Evolutionary conservation across 352 stramenopile species (phyloP).

Genomic region (Phytopythium chamaehyphon): DNA sequence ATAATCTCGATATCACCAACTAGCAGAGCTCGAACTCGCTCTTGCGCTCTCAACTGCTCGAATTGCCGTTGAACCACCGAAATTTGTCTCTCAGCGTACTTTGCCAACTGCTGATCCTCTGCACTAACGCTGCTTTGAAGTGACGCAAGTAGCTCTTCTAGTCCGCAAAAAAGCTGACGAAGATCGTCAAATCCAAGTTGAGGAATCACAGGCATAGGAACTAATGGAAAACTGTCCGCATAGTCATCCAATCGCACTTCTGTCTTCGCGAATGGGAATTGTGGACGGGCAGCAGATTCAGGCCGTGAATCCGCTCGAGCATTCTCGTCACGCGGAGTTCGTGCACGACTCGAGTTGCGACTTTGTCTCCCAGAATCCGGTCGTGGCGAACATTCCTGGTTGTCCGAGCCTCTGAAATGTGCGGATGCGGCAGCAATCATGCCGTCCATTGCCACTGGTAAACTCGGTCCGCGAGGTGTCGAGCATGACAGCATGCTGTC

Average conservation of each 20-base stretch:
- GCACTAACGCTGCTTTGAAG: constrained; percentile 22
- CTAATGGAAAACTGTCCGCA: constrained; percentile 66
- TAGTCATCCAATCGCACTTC: constrained; percentile 22
- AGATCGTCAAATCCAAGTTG: constrained; percentile 37
- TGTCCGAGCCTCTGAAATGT: not conserved
- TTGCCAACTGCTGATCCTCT: constrained; percentile 45
- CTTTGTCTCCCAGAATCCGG: not conserved
- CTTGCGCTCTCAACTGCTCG: constrained; percentile 42
- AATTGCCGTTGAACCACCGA: constrained; percentile 46
- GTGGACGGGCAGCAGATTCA: not conserved
- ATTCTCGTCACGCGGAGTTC: not conserved
- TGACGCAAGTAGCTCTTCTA: constrained; percentile 31
- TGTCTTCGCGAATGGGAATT: not conserved
- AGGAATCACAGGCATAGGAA: constrained; percentile 53
- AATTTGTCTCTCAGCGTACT: constrained; percentile 57
- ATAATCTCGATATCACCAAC: constrained; percentile 2
- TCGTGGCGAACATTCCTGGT: not conserved
- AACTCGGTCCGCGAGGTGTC: not conserved
- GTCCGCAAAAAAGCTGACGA: constrained; percentile 30
- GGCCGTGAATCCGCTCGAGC: not conserved
- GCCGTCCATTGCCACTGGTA: constrained; percentile 1
- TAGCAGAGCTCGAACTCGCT: constrained; percentile 50
- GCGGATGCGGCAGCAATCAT: constrained; percentile 6
- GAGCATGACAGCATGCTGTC: not conserved
- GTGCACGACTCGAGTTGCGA: not conserved